Base-by-base conservation (phyloP, 2,329 filamentous ascomycete species). In the Trichophyton rubrum region DNA sequence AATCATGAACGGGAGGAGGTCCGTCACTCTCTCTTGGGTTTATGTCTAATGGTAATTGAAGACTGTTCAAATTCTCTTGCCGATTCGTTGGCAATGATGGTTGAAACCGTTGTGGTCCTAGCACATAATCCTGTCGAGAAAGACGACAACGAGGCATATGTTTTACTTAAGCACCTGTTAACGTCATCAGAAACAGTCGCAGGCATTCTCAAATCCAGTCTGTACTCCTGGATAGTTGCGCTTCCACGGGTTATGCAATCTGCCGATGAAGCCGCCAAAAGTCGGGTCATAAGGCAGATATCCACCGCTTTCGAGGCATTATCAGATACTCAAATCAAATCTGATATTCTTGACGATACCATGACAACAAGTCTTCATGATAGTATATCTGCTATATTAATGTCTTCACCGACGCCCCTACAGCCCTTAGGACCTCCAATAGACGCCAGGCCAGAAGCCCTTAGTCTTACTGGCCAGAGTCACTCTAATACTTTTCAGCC, bases 201-300 rank as follows among this genome's bases (percentile, higher is more conserved):
- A 2, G 84, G 87, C 22, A 75, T 61, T 2, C 76, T 92, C 27
- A 88, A 89, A 66, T 81, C 80, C 30, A 86, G 83, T 0, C 79
- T 95, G 0, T 88, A 92, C 70, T 85, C 85, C 59, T 96, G 91
- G 90, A 81, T 91, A 24, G 83, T 84, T 1, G 86, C 89, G 45
- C 80, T 99, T 17, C 86, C 92, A 3, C 82, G 90, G 15, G 74
- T 89, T 13, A 91, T 96, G 84, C 89, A 92, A 70, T 83, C 85
- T 7, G 87, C 85, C 65, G 90, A 97, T 67, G 90, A 96, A 66
- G 79, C 79, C n/a, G 78, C 81, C 30, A 95, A 95, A 70, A 80
- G 84, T 63, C 80, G 82, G 60, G 84, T 86, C 1, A 81, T 97
- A 27, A 80, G 81, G 30, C 89, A 92, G 64, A 80, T 99, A n/a